Evolutionary conservation across 176 grass and related monocot genomes (phyloP).

Genomic region (Metroxylon sagu): DNA sequence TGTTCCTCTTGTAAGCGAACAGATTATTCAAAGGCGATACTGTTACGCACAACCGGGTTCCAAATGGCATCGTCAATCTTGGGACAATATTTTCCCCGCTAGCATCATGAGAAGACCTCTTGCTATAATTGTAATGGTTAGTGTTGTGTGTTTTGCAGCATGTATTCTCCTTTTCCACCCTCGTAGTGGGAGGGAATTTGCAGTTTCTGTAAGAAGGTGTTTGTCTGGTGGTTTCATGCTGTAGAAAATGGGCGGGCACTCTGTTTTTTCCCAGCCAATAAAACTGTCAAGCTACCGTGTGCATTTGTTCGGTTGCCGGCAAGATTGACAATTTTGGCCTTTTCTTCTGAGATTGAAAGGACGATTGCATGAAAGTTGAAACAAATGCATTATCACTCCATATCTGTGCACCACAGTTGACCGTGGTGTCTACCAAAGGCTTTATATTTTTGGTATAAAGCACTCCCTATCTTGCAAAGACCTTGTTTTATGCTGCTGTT

Average conservation of each 20-base stretch:
- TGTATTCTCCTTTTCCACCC: conserved; percentile 77
- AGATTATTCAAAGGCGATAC: conserved; percentile 25
- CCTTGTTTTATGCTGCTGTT: too few relatives aligned
- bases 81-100: conserved; percentile 20
- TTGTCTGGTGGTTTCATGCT: conserved; percentile 33
- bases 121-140: conserved; percentile 27
- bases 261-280: background rate
- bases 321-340: too few relatives aligned
- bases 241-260: conserved; percentile 10
- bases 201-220: conserved; percentile 43
- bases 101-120: conserved; percentile 37
- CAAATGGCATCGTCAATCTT: conserved; percentile 24
- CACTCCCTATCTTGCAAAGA: too few relatives aligned
- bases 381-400: too few relatives aligned
- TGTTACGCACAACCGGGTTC: conserved; percentile 23
- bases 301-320: too few relatives aligned
- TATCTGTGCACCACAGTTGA: too few relatives aligned
- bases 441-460: too few relatives aligned
- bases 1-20: conserved; percentile 40
- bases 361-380: too few relatives aligned
- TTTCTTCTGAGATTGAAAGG: too few relatives aligned
- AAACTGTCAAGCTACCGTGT: too few relatives aligned
- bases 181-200: conserved; percentile 34
- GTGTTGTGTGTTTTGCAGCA: conserved; percentile 63
- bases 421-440: too few relatives aligned